Evolutionary conservation across 768 basidiomycete species (phyloP), one percentile per base, ranked within the genome.

Genomic region (Russula abietina): DNA sequence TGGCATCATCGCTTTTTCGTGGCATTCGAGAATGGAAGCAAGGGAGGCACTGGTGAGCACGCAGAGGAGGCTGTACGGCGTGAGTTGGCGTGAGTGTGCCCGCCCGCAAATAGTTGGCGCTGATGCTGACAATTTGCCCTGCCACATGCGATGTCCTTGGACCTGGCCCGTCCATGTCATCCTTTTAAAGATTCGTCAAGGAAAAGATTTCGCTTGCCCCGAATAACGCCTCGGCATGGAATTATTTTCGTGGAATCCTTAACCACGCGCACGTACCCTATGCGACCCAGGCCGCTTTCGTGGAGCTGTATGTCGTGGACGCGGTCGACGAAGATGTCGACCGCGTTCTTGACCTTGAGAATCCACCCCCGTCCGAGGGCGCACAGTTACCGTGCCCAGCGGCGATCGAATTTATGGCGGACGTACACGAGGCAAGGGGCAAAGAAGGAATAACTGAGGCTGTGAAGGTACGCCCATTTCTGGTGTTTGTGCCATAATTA

Each of bases 1-100:
- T 99, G 97, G 97, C 91, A 93, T 74, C 93, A 95, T 74, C 85
- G 93, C 49, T 88, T 94, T 79, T 97, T 93, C 72, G 83, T 94
- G 64, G 86, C 91, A 52, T 91, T 85, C 73, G 81, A 83, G 62
- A 82, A 80, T 57, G 85, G 88, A 45, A 76, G 86, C 65, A 74
- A 83, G 68, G 73, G 79, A 58, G 82, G 84, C n/a, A 82, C 86
- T 69, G 78, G 81, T 70, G 84, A 89, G 65, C 73, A 24, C 58
- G 10, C 83, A 62, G 81, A 81, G 58, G 79, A 80, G 46, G 76
- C 87, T 2, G 69, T 87, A 32, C 79, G 81, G 69, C 77, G 87
- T 56, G 96, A 98, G 73, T 70, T 94, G 60, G 79, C 78, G 93
- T 96, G 72, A 69, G 89, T 19, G 0, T n/a, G 55, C 46, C 56